A percentile compares a stretch with the other conserved stretches of the same genome.
These are phyloP conservation scores for Aspergillus ostianus DNA, from an alignment of 495 filamentous ascomycete species.

Conservation along the genomic window DNA sequence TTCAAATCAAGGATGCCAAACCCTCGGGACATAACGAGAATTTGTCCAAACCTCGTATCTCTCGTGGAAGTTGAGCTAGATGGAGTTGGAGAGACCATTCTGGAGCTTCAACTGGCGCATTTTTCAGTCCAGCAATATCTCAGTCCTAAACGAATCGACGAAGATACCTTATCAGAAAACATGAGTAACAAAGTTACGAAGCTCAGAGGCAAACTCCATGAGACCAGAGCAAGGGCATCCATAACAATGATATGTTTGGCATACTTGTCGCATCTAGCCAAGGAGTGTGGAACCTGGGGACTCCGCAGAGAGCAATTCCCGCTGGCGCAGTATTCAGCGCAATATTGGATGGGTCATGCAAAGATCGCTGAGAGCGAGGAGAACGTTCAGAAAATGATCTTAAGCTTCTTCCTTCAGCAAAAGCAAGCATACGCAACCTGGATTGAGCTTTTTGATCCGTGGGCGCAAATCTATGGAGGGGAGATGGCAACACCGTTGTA, in stretches of 20 bases:
- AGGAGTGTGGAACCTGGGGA: neutral
- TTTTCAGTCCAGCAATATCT: constrained; percentile 17
- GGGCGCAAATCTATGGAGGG: too few species aligned
- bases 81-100: neutral
- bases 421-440: constrained; percentile 17
- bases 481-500: constrained; percentile 10
- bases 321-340: constrained; percentile 8
- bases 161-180: constrained; percentile 4
- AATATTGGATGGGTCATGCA: constrained; percentile 15
- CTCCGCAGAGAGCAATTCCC: constrained; percentile 4
- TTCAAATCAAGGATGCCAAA: constrained; percentile 7
- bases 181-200: constrained; percentile 3
- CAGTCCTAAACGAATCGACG: constrained; percentile 2
- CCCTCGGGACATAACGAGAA: constrained; percentile 12
- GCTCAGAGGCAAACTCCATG: constrained; percentile 4
- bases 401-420: constrained; percentile 11
- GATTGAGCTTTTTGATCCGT: constrained; percentile 2
- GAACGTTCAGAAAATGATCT: constrained; percentile 25
- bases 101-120: constrained; percentile 14
- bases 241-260: constrained; percentile 14
- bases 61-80: constrained; percentile 4
- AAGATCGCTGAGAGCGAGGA: constrained; percentile 22
- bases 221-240: constrained; percentile 12
- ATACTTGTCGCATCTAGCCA: constrained; percentile 11
- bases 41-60: constrained; percentile 12